Evolutionary conservation across 176 grass and related monocot species (phyloP), one percentile per base, ranked within the genome.

Genomic region (Typha latifolia): DNA sequence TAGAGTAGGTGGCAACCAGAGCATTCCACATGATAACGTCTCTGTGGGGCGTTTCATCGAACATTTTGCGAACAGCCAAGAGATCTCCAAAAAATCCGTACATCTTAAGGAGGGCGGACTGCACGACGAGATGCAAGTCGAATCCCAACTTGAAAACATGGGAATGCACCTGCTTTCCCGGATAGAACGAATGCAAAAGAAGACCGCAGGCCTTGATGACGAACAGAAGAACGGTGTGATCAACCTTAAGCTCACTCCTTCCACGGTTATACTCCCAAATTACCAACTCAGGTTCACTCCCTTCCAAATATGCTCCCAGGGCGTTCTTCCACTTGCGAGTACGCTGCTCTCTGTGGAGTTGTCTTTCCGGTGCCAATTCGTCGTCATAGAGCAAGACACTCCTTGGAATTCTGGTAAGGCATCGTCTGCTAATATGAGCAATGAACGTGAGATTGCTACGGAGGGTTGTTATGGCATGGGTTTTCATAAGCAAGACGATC

Each of bases 1-100:
- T 78, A 14, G 74, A 23, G 51, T 34, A 81, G 16, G 62, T 27
- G 10, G 84, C 74, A 7, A 91, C 3, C 2, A 91, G 67, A 14
- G 81, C 50, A 73, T 86, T 86, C 88, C 88, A 91, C 22, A 81
- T 62, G 13, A 76, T 70, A 70, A 81, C 43, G 31, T 91, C 84
- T 23, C 63, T 70, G 5, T 14, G 47, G 15, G 78, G 74, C 1
- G 15, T 87, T 81, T 86, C 84, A 53, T 91, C 74, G 57, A 84
- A 87, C 37, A 86, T 22, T 49, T 78, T 48, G 12, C 71, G 62
- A 50, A 66, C 80, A 43, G 70, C n/a, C 14, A 64, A 24, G 3
- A 83, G 16, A 67, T 75, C 26, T 53, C 77, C 77, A 15, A 62
- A 63, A 4, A n/a, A 5, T 0, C 74, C 80, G 29, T 81, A 84